A percentile compares a stretch with the other conserved stretches of the same genome.
Evolutionary conservation across 306 rosid genomes (phyloP).

Genomic region (Begonia loranthoides): DNA sequence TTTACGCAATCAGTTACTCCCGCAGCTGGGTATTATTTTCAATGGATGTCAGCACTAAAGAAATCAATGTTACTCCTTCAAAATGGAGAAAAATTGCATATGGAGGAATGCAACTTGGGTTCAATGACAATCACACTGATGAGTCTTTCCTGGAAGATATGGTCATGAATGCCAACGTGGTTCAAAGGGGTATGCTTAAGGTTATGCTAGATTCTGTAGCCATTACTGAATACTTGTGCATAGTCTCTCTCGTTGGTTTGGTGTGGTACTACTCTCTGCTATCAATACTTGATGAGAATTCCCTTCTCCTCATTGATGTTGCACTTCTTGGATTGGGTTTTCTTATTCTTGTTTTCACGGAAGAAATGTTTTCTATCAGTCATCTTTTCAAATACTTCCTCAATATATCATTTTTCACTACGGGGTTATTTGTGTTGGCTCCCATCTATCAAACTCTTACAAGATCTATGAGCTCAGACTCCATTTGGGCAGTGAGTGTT

Average conservation of each 20-base stretch:
- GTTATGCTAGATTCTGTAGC: slow-evolving; percentile 82
- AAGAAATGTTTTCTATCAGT: slow-evolving; percentile 60
- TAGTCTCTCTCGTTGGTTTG: slow-evolving; percentile 67
- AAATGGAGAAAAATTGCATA: slow-evolving; percentile 89
- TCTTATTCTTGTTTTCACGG: slow-evolving; percentile 53
- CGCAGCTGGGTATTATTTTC: background rate
- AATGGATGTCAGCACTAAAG: slow-evolving; percentile 23
- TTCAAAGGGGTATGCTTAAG: slow-evolving; percentile 64
- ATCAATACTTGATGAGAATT: slow-evolving; percentile 55
- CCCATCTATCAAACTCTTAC: slow-evolving; percentile 89
- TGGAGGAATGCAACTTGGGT: slow-evolving; percentile 95
- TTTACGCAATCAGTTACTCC: too few relatives aligned
- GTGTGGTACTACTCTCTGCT: slow-evolving; percentile 75
- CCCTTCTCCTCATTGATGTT: slow-evolving; percentile 50
- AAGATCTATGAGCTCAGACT: slow-evolving; percentile 81
- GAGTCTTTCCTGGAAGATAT: slow-evolving; percentile 84
- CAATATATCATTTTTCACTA: slow-evolving; percentile 59
- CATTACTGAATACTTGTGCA: slow-evolving; percentile 75
- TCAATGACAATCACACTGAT: slow-evolving; percentile 66
- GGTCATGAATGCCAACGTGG: slow-evolving; percentile 87
- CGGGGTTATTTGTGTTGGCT: slow-evolving; percentile 66
- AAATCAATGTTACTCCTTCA: slow-evolving; percentile 20
- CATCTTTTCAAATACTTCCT: slow-evolving; percentile 58
- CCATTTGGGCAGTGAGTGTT: slow-evolving; percentile 65
- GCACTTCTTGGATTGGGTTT: slow-evolving; percentile 71